Conservation (phyloP, 2,329 filamentous ascomycete genomes). For the Parastagonospora nodorum region DNA sequence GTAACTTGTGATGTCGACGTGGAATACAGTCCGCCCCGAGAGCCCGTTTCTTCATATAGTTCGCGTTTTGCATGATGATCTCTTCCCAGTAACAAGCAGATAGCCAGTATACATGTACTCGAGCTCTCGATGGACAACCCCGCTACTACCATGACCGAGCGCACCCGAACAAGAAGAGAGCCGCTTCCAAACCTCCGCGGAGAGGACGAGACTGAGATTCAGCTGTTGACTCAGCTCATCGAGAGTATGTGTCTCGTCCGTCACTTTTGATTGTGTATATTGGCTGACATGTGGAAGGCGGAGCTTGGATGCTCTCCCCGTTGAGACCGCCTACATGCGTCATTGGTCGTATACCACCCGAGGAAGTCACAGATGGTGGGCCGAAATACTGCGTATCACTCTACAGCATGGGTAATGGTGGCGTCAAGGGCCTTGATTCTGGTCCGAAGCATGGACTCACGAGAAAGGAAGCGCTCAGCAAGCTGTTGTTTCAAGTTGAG, state of each 20-base stretch:
- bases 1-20: too few species aligned
- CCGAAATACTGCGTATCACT: constrained; percentile 17
- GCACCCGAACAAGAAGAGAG: background rate
- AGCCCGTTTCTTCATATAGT: too few species aligned
- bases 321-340: constrained; percentile 13
- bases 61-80: too few species aligned
- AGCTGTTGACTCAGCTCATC: constrained; percentile 16
- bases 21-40: too few species aligned
- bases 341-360: constrained; percentile 17
- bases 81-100: too few species aligned
- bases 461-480: constrained; percentile 16
- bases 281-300: constrained; percentile 1
- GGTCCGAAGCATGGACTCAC: constrained; percentile 19
- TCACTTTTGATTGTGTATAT: background rate
- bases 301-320: constrained; percentile 16
- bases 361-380: background rate
- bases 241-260: constrained; percentile 13
- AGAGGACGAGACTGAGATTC: constrained; percentile 25
- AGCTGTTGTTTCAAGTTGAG: constrained; percentile 12
- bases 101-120: too few species aligned
- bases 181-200: constrained; percentile 19
- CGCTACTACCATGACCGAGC: background rate
- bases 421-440: constrained; percentile 14
- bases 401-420: constrained; percentile 17
- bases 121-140: background rate